Conservation (phyloP, 1,139 yeast genomes). For the Yamadazyma songkhlaensis region DNA sequence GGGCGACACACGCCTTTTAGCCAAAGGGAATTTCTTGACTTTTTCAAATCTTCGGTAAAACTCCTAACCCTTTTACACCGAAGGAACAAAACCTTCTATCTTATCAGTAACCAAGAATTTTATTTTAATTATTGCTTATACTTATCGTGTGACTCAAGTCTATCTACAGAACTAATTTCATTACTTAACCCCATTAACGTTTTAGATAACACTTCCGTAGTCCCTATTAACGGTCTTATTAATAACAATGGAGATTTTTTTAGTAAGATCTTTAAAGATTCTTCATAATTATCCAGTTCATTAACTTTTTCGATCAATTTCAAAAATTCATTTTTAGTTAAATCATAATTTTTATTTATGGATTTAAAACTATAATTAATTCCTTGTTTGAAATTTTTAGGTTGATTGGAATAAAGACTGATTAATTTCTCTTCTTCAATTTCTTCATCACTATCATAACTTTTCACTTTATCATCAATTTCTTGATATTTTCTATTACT, state of each 20-base stretch:
- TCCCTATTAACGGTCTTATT: constrained; percentile 85
- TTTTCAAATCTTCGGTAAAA: too few species aligned
- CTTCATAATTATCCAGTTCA: constrained; percentile 62
- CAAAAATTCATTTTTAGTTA: constrained; percentile 64
- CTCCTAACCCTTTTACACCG: too few species aligned
- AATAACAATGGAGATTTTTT: constrained; percentile 78
- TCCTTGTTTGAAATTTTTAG: constrained; percentile 68
- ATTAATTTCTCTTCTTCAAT: constrained; percentile 49
- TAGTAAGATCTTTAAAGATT: constrained; percentile 65
- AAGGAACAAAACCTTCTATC: too few species aligned
- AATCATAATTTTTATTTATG: constrained; percentile 62
- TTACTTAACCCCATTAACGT: constrained; percentile 83
- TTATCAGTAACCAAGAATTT: too few species aligned
- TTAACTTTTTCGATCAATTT: constrained; percentile 60
- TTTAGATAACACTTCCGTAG: constrained; percentile 85
- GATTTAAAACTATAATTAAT: constrained; percentile 69
- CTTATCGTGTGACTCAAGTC: constrained; percentile 37
- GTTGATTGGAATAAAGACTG: constrained; percentile 86
- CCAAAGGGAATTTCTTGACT: too few species aligned
- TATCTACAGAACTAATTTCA: constrained; percentile 63
- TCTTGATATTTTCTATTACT: constrained; percentile 12
- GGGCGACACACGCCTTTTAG: too few species aligned
- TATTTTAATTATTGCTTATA: constrained; percentile 15
- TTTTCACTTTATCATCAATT: constrained; percentile 12
- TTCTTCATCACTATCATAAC: constrained; percentile 23